Percentiles rank a stretch among this genome's conserved stretches.
Conservation (phyloP, 2,329 filamentous ascomycete species). For the Cryphonectria parasitica region DNA sequence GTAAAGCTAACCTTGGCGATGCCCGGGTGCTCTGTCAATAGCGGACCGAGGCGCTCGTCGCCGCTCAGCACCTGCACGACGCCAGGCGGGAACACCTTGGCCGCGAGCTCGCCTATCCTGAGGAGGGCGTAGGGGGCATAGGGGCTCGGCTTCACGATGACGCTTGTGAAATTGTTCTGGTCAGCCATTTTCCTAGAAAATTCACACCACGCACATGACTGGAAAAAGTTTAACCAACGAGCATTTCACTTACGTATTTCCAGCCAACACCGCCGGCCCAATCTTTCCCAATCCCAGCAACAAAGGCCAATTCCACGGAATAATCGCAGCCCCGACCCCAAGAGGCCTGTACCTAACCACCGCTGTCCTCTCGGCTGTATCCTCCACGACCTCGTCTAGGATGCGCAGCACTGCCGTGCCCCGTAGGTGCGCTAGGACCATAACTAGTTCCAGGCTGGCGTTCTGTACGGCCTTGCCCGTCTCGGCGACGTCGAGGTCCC, state of each 20-base stretch:
- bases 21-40: slow-evolving; percentile 61
- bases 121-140: slow-evolving; percentile 62
- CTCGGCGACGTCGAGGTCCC: slow-evolving; percentile 27
- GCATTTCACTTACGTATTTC: slow-evolving; percentile 33
- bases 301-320: slow-evolving; percentile 51
- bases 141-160: slow-evolving; percentile 62
- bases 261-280: slow-evolving; percentile 59
- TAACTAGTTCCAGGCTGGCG: slow-evolving; percentile 26
- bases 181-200: background rate
- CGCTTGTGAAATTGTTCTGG: slow-evolving; percentile 41
- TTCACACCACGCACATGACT: background rate
- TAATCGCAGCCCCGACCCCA: slow-evolving; percentile 50
- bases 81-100: slow-evolving; percentile 62
- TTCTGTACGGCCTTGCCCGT: slow-evolving; percentile 29
- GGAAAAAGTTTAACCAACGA: background rate
- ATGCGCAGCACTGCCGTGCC: slow-evolving; percentile 25
- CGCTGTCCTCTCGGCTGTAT: slow-evolving; percentile 18
- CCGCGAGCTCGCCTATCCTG: slow-evolving; percentile 63
- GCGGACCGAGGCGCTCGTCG: slow-evolving; percentile 62
- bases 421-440: slow-evolving; percentile 25
- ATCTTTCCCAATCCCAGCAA: slow-evolving; percentile 48
- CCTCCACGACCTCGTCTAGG: slow-evolving; percentile 29
- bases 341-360: slow-evolving; percentile 36
- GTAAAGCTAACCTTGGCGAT: slow-evolving; percentile 69
- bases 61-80: slow-evolving; percentile 66